A percentile compares a stretch with the other conserved stretches of the same genome.
Evolutionary conservation across 768 basidiomycete species (phyloP).

Genomic region (Lyophyllum atratum): DNA sequence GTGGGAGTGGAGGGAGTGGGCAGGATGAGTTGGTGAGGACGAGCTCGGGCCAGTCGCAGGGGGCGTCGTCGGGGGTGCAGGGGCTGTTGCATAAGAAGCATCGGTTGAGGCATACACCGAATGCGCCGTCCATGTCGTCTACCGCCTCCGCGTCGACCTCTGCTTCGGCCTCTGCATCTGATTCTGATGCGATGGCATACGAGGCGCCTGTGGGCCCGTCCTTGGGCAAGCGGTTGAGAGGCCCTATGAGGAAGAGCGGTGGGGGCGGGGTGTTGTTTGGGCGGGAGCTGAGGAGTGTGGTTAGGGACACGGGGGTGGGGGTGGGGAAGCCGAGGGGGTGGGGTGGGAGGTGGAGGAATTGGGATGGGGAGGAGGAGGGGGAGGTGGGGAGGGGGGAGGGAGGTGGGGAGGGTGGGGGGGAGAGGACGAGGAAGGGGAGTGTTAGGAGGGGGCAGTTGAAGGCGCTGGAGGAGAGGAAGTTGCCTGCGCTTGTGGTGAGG

Average conservation of each 20-base stretch:
- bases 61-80: conserved; percentile 29
- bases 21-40: conserved; percentile 13
- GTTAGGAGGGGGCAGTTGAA: conserved; percentile 27
- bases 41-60: conserved; percentile 18
- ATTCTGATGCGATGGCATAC: conserved; percentile 40
- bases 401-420: conserved; percentile 9
- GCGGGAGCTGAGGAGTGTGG: conserved; percentile 54
- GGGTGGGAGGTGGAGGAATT: conserved; percentile 23
- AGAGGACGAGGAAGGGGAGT: conserved; percentile 17
- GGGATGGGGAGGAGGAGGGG: conserved; percentile 24
- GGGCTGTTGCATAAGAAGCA: conserved; percentile 22
- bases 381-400: conserved; percentile 15
- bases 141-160: conserved; percentile 29
- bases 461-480: conserved; percentile 47
- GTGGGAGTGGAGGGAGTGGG: not conserved
- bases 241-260: conserved; percentile 41
- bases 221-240: conserved; percentile 60
- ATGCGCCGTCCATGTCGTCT: conserved; percentile 61
- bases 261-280: conserved; percentile 63
- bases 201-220: conserved; percentile 43
- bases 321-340: conserved; percentile 23
- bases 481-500: conserved; percentile 79
- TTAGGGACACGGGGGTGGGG: conserved; percentile 55
- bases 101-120: conserved; percentile 55
- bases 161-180: conserved; percentile 22